A percentile compares a stretch with the other conserved stretches of the same genome.
Conservation (phyloP, 306 rosid genomes). For the apple (Malus domestica) region DNA sequence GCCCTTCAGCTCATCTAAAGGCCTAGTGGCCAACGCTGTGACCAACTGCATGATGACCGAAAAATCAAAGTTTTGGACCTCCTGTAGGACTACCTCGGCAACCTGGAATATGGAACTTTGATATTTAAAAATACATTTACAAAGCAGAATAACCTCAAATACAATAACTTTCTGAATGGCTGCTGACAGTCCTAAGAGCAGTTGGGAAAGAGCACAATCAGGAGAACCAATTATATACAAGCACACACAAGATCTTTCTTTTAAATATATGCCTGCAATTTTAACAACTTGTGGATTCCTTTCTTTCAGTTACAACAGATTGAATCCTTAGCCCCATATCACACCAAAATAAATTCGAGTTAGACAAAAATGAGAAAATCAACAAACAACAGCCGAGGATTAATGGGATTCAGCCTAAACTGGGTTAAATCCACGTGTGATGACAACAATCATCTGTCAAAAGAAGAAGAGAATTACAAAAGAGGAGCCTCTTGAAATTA, state of each 20-base stretch:
- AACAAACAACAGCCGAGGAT: neutral
- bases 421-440: neutral
- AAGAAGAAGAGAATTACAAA: neutral
- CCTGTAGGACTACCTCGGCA: slow-evolving; percentile 82
- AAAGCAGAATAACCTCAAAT: neutral
- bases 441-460: neutral
- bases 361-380: neutral
- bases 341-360: too few species aligned
- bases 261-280: too few species aligned
- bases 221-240: neutral
- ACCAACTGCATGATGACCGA: slow-evolving; percentile 84
- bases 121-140: slow-evolving; percentile 2
- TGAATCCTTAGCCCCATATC: too few species aligned
- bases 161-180: neutral
- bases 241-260: neutral
- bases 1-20: slow-evolving; percentile 72
- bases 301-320: too few species aligned
- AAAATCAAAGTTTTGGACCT: slow-evolving; percentile 69
- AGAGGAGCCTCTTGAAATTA: neutral
- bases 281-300: too few species aligned
- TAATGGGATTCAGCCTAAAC: neutral
- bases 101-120: slow-evolving; percentile 53
- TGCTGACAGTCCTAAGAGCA: neutral
- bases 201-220: neutral
- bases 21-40: slow-evolving; percentile 59